Evolutionary conservation across 129 eudicot species (phyloP).

Genomic region (Ambrosia trifida): DNA sequence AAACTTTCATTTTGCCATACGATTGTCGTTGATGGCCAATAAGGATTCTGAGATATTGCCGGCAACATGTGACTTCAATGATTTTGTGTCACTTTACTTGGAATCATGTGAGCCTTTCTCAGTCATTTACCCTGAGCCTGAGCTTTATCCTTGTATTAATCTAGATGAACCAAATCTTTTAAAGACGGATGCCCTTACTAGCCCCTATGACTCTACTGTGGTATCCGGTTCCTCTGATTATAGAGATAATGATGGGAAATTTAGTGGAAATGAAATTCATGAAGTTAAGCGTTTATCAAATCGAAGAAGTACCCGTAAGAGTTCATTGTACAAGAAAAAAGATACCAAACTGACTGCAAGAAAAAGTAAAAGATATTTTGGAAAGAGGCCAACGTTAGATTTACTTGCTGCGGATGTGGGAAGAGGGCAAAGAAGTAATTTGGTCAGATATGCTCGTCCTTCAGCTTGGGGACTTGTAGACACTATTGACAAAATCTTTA

Average conservation of each 20-base stretch:
- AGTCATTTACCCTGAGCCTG: slow-evolving; percentile 27
- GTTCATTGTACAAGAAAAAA: slow-evolving; percentile 31
- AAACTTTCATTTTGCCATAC: slow-evolving; percentile 2
- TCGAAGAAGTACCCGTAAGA: slow-evolving; percentile 41
- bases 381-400: slow-evolving; percentile 44
- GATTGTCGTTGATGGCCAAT: slow-evolving; percentile 27
- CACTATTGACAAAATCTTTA: slow-evolving; percentile 43
- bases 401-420: slow-evolving; percentile 39
- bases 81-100: slow-evolving; percentile 36
- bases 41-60: slow-evolving; percentile 21
- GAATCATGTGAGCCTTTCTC: slow-evolving; percentile 41
- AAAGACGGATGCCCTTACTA: slow-evolving; percentile 39
- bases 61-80: slow-evolving; percentile 31
- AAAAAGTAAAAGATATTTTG: slow-evolving; percentile 35
- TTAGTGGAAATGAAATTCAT: slow-evolving; percentile 16
- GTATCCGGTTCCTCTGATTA: slow-evolving; percentile 27
- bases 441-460: slow-evolving; percentile 44
- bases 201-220: slow-evolving; percentile 39
- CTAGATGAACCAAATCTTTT: slow-evolving; percentile 21
- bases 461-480: slow-evolving; percentile 63
- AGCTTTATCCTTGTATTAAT: slow-evolving; percentile 17
- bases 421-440: slow-evolving; percentile 63
- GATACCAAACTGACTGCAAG: slow-evolving; percentile 31
- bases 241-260: slow-evolving; percentile 33
- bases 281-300: slow-evolving; percentile 37